Base-by-base conservation (phyloP, 345 rosid genomes). In the Aquilaria malaccensis region DNA sequence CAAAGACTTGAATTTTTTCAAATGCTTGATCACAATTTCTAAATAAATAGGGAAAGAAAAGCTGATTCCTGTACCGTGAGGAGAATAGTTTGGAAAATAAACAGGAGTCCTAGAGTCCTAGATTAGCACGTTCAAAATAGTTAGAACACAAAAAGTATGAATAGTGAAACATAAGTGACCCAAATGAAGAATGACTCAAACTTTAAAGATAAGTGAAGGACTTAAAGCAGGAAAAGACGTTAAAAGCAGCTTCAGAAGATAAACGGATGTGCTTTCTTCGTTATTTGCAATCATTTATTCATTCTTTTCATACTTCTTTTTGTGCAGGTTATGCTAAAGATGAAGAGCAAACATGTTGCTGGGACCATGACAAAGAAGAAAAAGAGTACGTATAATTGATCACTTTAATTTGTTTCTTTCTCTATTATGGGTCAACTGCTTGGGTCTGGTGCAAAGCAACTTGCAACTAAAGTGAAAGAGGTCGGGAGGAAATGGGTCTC, bases 331-430 rank as follows among this genome's bases (percentile, higher is more conserved):
- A 93, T 74, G 73, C 58, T 89, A 81, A 93, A 93, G 92, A 93
- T 84, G 96, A 93, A 93, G 95, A 93, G 98, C 55, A 93, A 64
- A 58, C 97, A 93, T 73, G 90, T 87, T 56, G 95, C 86, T 71
- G 90, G 96, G 84, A 86, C 98, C 78, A 72, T 89, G 65, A 89
- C 96, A 47, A 93, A 93, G 80, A 94, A 94, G 96, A 90, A 93
- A 74, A 93, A 93, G 86, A 86, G 99, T 90, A 64, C 79, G 89
- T 22, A 22, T 22, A 22, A 22, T 22, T 58, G 46, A 73, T 62
- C 66, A 50, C 75, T 61, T 64, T 65, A 67, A 63, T 52, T 77
- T 74, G 81, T 77, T 81, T 81, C 88, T 76, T 74, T 66, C 77
- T 62, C 67, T 64, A 61, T 60, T 79, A 60, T 65, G 74, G 80